Conservation (phyloP, 2,329 filamentous ascomycete species). For the Colletotrichum echinochloae region DNA sequence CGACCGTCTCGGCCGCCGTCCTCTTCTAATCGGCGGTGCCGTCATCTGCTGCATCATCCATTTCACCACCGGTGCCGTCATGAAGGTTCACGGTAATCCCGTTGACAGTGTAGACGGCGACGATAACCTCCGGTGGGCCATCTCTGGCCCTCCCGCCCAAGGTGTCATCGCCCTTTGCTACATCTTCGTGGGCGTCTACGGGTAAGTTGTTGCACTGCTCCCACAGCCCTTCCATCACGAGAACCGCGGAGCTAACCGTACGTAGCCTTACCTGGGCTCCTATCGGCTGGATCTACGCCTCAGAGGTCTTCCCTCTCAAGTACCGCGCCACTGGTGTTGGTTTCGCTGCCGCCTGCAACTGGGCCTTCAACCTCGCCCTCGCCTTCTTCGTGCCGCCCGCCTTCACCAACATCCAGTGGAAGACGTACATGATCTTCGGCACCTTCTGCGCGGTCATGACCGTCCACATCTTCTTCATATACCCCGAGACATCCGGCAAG, state of each 20-base stretch:
- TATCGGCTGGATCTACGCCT: conserved; percentile 49
- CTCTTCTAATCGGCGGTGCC: conserved; percentile 59
- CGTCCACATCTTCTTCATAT: conserved; percentile 44
- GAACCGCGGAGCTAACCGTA: not conserved
- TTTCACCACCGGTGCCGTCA: conserved; percentile 61
- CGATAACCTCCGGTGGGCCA: conserved; percentile 58
- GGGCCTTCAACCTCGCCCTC: conserved; percentile 63
- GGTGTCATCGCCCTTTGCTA: conserved; percentile 64
- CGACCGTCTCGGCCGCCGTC: conserved; percentile 61
- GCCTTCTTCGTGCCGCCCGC: conserved; percentile 60
- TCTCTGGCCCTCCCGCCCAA: conserved; percentile 59
- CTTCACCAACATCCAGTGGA: conserved; percentile 43
- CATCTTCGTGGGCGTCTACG: conserved; percentile 54
- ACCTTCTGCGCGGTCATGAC: conserved; percentile 41
- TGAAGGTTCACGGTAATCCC: conserved; percentile 60
- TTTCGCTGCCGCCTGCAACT: conserved; percentile 63
- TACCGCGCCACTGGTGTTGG: conserved; percentile 66
- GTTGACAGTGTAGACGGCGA: conserved; percentile 60
- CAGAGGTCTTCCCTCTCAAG: conserved; percentile 57
- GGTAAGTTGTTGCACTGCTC: not conserved
- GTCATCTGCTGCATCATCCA: conserved; percentile 60
- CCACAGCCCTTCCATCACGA: not conserved
- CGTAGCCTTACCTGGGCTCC: conserved; percentile 52
- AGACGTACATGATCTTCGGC: conserved; percentile 44
- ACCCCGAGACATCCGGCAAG: conserved; percentile 47